Percentiles rank a stretch among this genome's conserved stretches.
These are phyloP conservation scores for Russula sp. DNA, from an alignment of 768 basidiomycete genomes.

Conservation along the genomic window DNA sequence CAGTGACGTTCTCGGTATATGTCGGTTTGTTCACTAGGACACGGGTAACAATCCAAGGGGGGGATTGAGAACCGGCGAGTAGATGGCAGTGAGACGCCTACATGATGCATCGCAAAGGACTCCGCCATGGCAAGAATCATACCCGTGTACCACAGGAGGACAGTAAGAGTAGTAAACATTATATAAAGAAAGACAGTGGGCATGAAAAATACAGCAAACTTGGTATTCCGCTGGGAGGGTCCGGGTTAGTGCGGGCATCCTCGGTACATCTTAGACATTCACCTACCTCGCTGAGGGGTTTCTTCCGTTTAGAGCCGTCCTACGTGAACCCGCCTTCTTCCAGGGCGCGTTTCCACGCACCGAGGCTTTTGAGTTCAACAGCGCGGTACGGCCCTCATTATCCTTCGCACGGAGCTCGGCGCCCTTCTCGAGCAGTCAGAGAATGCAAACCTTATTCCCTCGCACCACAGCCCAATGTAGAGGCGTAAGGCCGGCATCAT, in stretches of 20 bases:
- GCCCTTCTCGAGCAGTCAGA: conserved; percentile 78
- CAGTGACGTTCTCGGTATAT: conserved; percentile 76
- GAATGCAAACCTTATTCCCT: conserved; percentile 85
- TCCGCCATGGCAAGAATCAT: conserved; percentile 76
- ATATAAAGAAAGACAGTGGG: conserved; percentile 76
- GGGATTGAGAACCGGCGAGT: conserved; percentile 13
- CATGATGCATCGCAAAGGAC: conserved; percentile 92
- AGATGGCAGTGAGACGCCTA: conserved; percentile 36
- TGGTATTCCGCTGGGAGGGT: conserved; percentile 70
- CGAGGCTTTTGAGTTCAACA: conserved; percentile 86
- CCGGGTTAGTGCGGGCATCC: not conserved
- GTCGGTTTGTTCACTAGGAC: conserved; percentile 77
- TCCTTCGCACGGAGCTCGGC: conserved; percentile 79
- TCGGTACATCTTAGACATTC: not conserved
- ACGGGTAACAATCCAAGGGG: conserved; percentile 65
- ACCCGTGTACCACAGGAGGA: conserved; percentile 88
- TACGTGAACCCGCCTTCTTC: conserved; percentile 81
- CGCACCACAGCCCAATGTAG: conserved; percentile 85
- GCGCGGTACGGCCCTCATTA: conserved; percentile 75
- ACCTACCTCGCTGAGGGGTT: conserved; percentile 66
- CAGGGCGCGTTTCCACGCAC: conserved; percentile 86
- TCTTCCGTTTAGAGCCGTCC: conserved; percentile 60
- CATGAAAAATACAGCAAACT: conserved; percentile 67
- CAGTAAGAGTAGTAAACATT: conserved; percentile 77
- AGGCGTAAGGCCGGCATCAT: too few species aligned